These are phyloP conservation scores for Zasmidium cellare DNA, from an alignment of 2,329 filamentous ascomycete species.

Conservation along the genomic window DNA sequence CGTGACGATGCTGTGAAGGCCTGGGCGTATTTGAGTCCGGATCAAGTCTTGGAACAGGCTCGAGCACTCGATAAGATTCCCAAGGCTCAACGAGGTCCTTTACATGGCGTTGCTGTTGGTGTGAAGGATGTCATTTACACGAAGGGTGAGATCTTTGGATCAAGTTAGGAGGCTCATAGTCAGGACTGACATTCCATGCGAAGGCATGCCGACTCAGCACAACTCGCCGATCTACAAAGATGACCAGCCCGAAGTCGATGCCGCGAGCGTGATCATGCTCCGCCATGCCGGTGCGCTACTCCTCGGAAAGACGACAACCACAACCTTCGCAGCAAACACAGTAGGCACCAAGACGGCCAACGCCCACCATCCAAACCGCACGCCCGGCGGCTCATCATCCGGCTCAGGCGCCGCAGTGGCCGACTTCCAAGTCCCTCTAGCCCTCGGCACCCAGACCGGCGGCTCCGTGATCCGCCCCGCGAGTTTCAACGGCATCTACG, in stretches of 20 bases:
- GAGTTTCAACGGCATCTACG: slow-evolving; percentile 65
- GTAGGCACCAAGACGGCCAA: slow-evolving; percentile 57
- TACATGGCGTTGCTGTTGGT: slow-evolving; percentile 60
- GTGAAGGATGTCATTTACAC: slow-evolving; percentile 63
- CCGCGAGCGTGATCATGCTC: slow-evolving; percentile 53
- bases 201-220: slow-evolving; percentile 58
- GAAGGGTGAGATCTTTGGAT: slow-evolving; percentile 43
- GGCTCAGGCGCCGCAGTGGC: slow-evolving; percentile 67
- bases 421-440: slow-evolving; percentile 63
- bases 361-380: slow-evolving; percentile 53
- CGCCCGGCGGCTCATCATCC: slow-evolving; percentile 67
- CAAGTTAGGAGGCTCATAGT: neutral
- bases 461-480: slow-evolving; percentile 65
- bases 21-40: slow-evolving; percentile 51
- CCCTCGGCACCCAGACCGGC: slow-evolving; percentile 65
- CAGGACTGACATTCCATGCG: neutral
- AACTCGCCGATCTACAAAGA: slow-evolving; percentile 57
- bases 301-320: slow-evolving; percentile 62
- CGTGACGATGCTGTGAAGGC: slow-evolving; percentile 51
- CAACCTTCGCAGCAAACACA: slow-evolving; percentile 62
- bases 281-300: slow-evolving; percentile 59
- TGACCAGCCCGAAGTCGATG: slow-evolving; percentile 51
- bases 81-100: slow-evolving; percentile 49
- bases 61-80: slow-evolving; percentile 52
- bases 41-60: slow-evolving; percentile 53